A percentile compares a stretch with the other conserved stretches of the same genome.
Conservation (phyloP, 345 rosid species). For the Leavenworthia alabamica region DNA sequence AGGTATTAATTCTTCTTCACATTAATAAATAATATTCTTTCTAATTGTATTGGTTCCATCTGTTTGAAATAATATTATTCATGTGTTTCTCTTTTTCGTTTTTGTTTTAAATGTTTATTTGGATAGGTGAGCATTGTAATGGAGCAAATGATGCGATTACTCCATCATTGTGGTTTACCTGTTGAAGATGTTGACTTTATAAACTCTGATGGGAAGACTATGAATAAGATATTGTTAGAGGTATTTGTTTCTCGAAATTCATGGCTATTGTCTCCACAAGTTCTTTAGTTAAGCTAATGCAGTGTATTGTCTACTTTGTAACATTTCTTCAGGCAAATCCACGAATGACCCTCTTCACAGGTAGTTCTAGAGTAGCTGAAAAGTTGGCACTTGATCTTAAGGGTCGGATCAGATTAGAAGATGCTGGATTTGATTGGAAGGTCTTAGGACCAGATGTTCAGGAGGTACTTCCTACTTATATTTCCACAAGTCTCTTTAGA, state of each 20-base stretch:
- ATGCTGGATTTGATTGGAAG: slow-evolving; percentile 99
- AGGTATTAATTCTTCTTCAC: slow-evolving; percentile 39
- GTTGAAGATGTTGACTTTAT: slow-evolving; percentile 86
- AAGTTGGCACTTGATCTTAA: slow-evolving; percentile 86
- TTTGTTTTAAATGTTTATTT: neutral
- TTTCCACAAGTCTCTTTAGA: neutral
- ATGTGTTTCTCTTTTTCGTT: neutral
- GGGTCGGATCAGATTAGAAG: slow-evolving; percentile 88
- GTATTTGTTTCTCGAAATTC: slow-evolving; percentile 37
- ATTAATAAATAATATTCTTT: neutral
- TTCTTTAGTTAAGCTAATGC: neutral
- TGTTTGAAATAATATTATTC: neutral
- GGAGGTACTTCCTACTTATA: slow-evolving; percentile 42
- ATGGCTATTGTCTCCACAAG: neutral
- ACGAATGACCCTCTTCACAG: slow-evolving; percentile 92
- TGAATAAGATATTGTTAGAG: slow-evolving; percentile 86
- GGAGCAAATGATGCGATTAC: slow-evolving; percentile 95
- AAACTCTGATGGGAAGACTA: slow-evolving; percentile 86
- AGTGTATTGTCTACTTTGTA: neutral
- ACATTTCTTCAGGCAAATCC: slow-evolving; percentile 69
- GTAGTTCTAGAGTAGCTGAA: slow-evolving; percentile 95
- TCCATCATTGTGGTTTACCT: slow-evolving; percentile 91
- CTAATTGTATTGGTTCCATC: neutral
- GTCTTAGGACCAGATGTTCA: slow-evolving; percentile 92
- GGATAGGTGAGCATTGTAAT: slow-evolving; percentile 82